Percentiles rank a stretch among this genome's conserved stretches.
These are phyloP conservation scores for Paramecium sexaurelia DNA, from an alignment of 73 alveolate species.

Conservation along the genomic window DNA sequence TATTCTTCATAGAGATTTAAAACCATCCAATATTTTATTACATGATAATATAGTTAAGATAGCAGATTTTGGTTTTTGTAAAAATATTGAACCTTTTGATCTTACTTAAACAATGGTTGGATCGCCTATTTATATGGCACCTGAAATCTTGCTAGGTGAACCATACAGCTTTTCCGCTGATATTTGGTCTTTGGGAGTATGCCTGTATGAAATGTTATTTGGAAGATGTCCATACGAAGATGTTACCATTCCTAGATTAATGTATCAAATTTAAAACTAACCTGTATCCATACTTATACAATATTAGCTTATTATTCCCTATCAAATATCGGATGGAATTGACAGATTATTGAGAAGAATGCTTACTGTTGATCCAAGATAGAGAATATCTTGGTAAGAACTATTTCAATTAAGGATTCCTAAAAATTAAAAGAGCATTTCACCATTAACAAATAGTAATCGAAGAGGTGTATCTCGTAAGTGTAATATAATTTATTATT, in stretches of 20 bases:
- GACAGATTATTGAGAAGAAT: constrained; percentile 47
- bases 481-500: background rate
- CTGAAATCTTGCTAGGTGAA: constrained; percentile 63
- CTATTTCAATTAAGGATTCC: background rate
- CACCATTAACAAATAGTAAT: background rate
- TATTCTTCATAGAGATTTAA: constrained; percentile 55
- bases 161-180: constrained; percentile 56
- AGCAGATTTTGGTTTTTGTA: constrained; percentile 69
- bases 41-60: constrained; percentile 53
- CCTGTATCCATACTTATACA: background rate
- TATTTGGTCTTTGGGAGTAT: constrained; percentile 71
- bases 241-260: constrained; percentile 45
- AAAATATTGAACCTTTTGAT: constrained; percentile 35
- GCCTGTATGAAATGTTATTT: constrained; percentile 60
- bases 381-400: constrained; percentile 57
- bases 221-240: constrained; percentile 67
- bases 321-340: background rate
- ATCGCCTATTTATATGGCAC: constrained; percentile 72
- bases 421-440: background rate
- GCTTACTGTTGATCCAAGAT: constrained; percentile 54
- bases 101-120: constrained; percentile 69
- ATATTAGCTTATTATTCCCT: constrained; percentile 21
- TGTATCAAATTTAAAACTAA: constrained; percentile 18
- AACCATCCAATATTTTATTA: constrained; percentile 58
- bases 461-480: background rate